phyloP scores from a whole-genome alignment of 2,329 filamentous ascomycete species.

The Monilinia fructigena region DNA sequence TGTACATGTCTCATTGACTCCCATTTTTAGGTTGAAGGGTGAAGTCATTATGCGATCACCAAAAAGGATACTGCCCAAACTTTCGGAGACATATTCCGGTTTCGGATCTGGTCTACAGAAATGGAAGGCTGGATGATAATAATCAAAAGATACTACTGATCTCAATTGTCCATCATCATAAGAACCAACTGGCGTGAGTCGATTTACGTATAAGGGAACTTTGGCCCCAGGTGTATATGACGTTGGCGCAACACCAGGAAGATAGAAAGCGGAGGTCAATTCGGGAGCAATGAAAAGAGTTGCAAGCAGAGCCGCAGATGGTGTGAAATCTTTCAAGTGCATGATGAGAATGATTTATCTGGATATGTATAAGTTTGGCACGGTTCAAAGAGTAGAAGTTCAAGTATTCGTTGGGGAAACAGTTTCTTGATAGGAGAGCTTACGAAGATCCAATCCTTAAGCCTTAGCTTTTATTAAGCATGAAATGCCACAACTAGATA shows the following conservation, averaged over 20 bases:
- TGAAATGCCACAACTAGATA: constrained; percentile 4
- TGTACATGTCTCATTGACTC: constrained; percentile 82
- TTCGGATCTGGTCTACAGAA: constrained; percentile 82
- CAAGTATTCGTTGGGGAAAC: not conserved
- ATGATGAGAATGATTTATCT: constrained; percentile 30
- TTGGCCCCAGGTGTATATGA: constrained; percentile 78
- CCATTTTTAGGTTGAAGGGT: constrained; percentile 86
- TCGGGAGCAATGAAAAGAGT: constrained; percentile 52
- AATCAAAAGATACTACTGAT: constrained; percentile 94
- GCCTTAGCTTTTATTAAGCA: constrained; percentile 15
- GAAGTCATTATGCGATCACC: constrained; percentile 98
- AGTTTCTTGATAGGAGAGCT: constrained; percentile 16
- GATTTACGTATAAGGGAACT: constrained; percentile 90
- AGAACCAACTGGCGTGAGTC: constrained; percentile 80
- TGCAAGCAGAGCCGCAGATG: constrained; percentile 50
- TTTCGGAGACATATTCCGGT: constrained; percentile 79
- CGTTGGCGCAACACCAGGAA: constrained; percentile 91
- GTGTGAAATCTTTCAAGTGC: constrained; percentile 37
- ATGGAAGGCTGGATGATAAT: constrained; percentile 84
- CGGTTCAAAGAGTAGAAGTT: not conserved
- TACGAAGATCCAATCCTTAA: constrained; percentile 16
- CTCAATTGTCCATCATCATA: constrained; percentile 76
- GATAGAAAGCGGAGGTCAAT: constrained; percentile 77
- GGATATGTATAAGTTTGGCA: not conserved
- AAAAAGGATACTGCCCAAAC: constrained; percentile 92